Percentiles rank a stretch among this genome's conserved stretches.
Evolutionary conservation across 768 basidiomycete genomes (phyloP).

Genomic region (Psilocybe tampanensis): DNA sequence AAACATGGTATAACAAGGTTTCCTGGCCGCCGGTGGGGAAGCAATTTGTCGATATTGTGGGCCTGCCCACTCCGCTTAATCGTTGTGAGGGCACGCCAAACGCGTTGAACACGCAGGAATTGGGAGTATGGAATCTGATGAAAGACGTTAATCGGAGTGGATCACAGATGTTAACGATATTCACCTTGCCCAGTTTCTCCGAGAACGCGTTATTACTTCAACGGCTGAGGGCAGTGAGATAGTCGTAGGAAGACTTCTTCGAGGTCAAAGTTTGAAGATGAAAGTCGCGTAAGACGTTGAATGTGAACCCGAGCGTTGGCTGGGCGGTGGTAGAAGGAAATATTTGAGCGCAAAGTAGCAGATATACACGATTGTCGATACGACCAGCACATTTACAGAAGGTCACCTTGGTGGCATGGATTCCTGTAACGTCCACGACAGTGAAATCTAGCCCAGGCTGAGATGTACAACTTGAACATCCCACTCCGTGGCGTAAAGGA

Average conservation of each 20-base stretch:
- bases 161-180: not conserved
- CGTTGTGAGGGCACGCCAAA: slow-evolving; percentile 25
- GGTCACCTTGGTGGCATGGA: too few species aligned
- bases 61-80: slow-evolving; percentile 21
- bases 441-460: too few species aligned
- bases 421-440: too few species aligned
- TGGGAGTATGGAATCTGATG: slow-evolving; percentile 24
- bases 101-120: slow-evolving; percentile 20
- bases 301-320: slow-evolving; percentile 21
- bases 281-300: slow-evolving; percentile 25
- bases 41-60: slow-evolving; percentile 19
- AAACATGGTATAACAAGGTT: slow-evolving; percentile 19
- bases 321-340: slow-evolving; percentile 18
- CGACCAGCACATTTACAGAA: slow-evolving; percentile 2
- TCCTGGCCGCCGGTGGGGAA: slow-evolving; percentile 16
- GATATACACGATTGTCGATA: not conserved
- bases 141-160: not conserved
- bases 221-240: slow-evolving; percentile 19
- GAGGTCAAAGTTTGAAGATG: slow-evolving; percentile 31
- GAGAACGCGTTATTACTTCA: slow-evolving; percentile 25
- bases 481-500: too few species aligned
- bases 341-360: slow-evolving; percentile 2
- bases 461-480: too few species aligned
- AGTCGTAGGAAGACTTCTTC: slow-evolving; percentile 35
- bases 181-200: slow-evolving; percentile 21